phyloP scores from a whole-genome alignment of 2,329 filamentous ascomycete genomes.

The Colletotrichum tanaceti region DNA sequence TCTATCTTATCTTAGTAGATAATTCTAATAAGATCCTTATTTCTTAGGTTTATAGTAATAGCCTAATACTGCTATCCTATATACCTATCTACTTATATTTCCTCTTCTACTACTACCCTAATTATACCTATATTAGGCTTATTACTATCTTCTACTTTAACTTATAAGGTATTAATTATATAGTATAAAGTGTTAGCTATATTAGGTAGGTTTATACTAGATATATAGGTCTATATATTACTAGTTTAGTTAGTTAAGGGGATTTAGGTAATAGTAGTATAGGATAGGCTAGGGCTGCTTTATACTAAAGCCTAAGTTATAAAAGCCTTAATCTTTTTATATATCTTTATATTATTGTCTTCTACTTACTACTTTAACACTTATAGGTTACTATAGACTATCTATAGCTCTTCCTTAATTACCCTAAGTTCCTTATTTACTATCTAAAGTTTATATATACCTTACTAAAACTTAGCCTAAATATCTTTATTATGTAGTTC shows the following conservation, averaged over 20 bases:
- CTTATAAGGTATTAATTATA: slow-evolving; percentile 9
- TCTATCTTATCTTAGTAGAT: slow-evolving; percentile 13
- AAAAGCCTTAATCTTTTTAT: no score
- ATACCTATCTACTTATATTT: slow-evolving; percentile 1
- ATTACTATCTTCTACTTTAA: slow-evolving; percentile 1
- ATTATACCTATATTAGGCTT: not conserved
- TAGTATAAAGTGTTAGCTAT: not conserved
- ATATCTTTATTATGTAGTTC: not conserved
- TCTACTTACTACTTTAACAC: no score
- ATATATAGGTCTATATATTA: not conserved
- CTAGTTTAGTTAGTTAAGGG: not conserved
- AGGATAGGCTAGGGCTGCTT: no score
- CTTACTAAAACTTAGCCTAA: not conserved
- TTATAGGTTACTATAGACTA: no score
- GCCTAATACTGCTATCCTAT: slow-evolving; percentile 8
- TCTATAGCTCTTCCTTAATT: not conserved
- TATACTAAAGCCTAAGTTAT: no score
- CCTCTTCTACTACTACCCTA: not conserved
- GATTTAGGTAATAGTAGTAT: not conserved
- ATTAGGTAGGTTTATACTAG: not conserved
- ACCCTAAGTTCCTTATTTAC: not conserved
- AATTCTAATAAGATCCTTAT: not conserved
- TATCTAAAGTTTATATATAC: not conserved
- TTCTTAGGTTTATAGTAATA: not conserved
- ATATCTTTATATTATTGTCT: no score